Conservation (phyloP, 208 protist genomes). For the Leishmania amazonensis region DNA sequence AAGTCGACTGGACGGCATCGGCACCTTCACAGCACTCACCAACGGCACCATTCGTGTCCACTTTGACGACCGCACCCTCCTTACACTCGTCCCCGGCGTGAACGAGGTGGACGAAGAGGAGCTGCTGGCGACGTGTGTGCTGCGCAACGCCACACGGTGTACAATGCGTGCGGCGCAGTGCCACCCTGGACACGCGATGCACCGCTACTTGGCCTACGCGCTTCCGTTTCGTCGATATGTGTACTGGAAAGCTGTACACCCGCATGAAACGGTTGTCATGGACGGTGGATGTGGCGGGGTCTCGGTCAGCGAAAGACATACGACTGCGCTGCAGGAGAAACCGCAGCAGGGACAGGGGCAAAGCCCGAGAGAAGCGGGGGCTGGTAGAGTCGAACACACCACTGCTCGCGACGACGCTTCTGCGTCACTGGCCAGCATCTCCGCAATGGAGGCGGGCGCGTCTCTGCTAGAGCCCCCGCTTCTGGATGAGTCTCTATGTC, state of each 20-base stretch:
- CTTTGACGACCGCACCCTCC: conserved; percentile 83
- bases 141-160: conserved; percentile 69
- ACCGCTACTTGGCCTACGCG: conserved; percentile 66
- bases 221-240: conserved; percentile 77
- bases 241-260: conserved; percentile 24
- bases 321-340: neutral
- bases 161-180: conserved; percentile 67
- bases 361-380: neutral
- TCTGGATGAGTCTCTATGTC: neutral
- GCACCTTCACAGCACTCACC: conserved; percentile 77
- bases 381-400: too few relatives aligned
- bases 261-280: neutral
- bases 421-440: neutral
- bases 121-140: conserved; percentile 59
- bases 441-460: neutral
- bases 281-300: neutral
- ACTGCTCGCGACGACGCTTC: neutral
- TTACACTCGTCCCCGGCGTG: conserved; percentile 66
- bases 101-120: conserved; percentile 62
- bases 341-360: neutral
- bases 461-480: neutral
- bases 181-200: conserved; percentile 44
- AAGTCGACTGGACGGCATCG: conserved; percentile 70
- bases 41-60: conserved; percentile 79
- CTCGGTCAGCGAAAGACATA: neutral